Evolutionary conservation across 106 monocot genomes (phyloP).

Genomic region (Dendrobium nobile): DNA sequence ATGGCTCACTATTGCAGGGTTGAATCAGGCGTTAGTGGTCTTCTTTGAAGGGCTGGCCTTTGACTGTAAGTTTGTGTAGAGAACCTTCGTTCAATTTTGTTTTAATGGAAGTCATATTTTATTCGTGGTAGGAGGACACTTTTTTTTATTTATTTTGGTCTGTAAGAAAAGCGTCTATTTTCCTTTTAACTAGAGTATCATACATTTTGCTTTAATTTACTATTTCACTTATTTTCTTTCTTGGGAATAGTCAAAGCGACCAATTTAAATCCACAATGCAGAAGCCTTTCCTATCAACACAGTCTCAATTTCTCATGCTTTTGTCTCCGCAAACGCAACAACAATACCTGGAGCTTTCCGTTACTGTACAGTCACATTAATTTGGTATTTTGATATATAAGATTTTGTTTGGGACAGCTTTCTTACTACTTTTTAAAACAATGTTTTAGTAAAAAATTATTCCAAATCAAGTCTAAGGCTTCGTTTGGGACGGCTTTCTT

Average conservation of each 20-base stretch:
- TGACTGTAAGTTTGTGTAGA: constrained; percentile 50
- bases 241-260: constrained; percentile 64
- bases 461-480: no score
- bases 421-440: no score
- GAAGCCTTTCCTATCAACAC: constrained; percentile 57
- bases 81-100: background rate
- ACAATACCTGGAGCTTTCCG: constrained; percentile 29
- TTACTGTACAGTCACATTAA: no score
- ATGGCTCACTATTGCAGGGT: constrained; percentile 25
- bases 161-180: background rate
- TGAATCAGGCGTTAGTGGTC: constrained; percentile 84
- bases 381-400: no score
- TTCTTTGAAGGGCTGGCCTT: constrained; percentile 93
- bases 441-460: no score
- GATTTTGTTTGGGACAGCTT: no score
- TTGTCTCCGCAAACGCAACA: constrained; percentile 67
- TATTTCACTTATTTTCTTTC: background rate
- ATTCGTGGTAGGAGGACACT: no score
- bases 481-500: no score
- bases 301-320: constrained; percentile 74
- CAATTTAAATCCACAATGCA: constrained; percentile 69
- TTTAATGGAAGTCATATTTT: background rate
- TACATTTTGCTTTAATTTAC: background rate
- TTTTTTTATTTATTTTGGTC: background rate
- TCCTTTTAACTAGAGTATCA: background rate